A percentile compares a stretch with the other conserved stretches of the same genome.
phyloP scores from a whole-genome alignment of 805 yeast species.

The Sungouiella blattae region DNA sequence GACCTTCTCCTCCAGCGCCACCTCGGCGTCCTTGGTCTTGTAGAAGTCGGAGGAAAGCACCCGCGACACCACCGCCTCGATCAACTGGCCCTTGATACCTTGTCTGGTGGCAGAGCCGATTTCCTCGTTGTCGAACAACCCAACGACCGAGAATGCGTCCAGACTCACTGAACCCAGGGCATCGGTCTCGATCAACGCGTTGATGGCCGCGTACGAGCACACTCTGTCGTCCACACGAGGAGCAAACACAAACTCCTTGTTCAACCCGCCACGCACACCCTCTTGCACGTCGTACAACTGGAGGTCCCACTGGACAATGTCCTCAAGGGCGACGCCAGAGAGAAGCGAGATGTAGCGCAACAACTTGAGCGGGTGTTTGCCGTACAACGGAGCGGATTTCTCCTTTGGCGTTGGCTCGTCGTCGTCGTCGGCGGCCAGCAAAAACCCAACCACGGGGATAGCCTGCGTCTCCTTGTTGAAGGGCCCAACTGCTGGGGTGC shows the following conservation, averaged over 20 bases:
- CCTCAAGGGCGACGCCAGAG: slow-evolving; percentile 55
- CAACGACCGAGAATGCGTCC: slow-evolving; percentile 53
- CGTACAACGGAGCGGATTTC: slow-evolving; percentile 59
- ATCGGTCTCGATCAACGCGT: slow-evolving; percentile 48
- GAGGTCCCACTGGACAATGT: slow-evolving; percentile 67
- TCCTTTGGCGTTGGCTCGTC: slow-evolving; percentile 55
- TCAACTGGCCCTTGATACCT: slow-evolving; percentile 76
- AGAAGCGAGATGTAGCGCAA: slow-evolving; percentile 66
- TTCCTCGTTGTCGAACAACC: slow-evolving; percentile 78
- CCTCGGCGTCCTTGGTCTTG: slow-evolving; percentile 15
- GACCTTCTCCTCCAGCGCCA: slow-evolving; percentile 28
- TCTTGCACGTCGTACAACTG: slow-evolving; percentile 80
- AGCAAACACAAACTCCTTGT: slow-evolving; percentile 70
- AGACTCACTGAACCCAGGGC: slow-evolving; percentile 18
- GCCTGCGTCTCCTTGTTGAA: slow-evolving; percentile 75
- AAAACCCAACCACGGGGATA: slow-evolving; percentile 72
- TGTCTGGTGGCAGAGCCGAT: slow-evolving; percentile 77
- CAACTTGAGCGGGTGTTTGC: slow-evolving; percentile 63
- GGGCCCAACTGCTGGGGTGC: slow-evolving; percentile 62
- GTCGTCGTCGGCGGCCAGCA: slow-evolving; percentile 25
- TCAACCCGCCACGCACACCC: slow-evolving; percentile 74
- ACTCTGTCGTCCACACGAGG: slow-evolving; percentile 86
- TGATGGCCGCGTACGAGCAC: slow-evolving; percentile 71
- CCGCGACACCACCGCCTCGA: slow-evolving; percentile 63
- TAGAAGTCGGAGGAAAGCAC: slow-evolving; percentile 34